These are phyloP conservation scores for Parachlorella kessleri DNA, from an alignment of 139 green algal genomes.

Conservation along the genomic window DNA sequence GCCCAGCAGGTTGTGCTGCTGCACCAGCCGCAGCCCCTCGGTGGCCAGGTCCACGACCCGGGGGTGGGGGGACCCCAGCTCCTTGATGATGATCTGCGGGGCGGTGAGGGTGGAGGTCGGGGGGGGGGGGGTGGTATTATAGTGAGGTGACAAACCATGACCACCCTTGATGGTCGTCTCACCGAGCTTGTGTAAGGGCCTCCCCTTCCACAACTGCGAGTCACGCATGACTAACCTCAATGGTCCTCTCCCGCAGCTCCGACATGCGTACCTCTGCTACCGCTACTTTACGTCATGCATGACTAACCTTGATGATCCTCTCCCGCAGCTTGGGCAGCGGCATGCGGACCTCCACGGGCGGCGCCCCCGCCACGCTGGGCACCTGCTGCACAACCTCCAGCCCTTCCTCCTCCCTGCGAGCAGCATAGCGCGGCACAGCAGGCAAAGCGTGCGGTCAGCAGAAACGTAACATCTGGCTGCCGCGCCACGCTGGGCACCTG, in stretches of 20 bases:
- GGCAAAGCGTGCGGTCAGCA: no score
- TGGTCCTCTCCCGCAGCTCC: conserved; percentile 8
- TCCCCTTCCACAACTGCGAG: no score
- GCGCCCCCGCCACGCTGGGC: not conserved
- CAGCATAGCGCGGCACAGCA: no score
- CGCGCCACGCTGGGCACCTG: no score
- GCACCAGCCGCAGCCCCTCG: conserved; percentile 34
- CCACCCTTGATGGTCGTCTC: conserved; percentile 14
- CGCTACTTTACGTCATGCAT: not conserved
- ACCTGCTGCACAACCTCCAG: not conserved
- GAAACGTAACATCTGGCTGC: no score
- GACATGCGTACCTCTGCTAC: not conserved
- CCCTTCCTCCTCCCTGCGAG: not conserved
- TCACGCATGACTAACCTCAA: conserved; percentile 11
- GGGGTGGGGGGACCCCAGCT: conserved; percentile 16
- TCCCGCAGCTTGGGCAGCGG: conserved; percentile 15
- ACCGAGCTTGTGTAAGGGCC: not conserved
- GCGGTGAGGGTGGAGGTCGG: not conserved
- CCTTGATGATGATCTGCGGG: conserved; percentile 12
- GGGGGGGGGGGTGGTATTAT: not conserved
- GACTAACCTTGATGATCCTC: conserved; percentile 21
- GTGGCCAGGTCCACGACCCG: conserved; percentile 7
- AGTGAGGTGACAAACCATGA: no score
- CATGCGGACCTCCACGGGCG: not conserved
- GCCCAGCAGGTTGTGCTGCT: conserved; percentile 51